phyloP scores from a whole-genome alignment of 2,329 filamentous ascomycete genomes.

The Colletotrichum costaricense region DNA sequence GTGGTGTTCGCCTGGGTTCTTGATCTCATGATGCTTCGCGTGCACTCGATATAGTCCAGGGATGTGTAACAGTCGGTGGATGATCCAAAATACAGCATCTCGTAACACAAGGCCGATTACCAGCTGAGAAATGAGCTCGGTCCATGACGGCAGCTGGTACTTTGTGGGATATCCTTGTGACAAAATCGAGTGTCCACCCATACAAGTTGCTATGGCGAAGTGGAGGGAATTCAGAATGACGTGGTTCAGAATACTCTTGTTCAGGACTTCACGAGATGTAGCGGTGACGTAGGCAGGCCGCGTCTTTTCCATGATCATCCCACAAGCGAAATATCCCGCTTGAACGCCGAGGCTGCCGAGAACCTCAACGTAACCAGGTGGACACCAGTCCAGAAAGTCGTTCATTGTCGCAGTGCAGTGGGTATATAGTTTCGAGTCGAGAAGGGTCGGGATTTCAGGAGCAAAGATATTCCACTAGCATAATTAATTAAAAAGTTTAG shows the following conservation, averaged over 20 bases:
- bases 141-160: neutral
- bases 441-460: neutral
- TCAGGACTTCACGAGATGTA: neutral
- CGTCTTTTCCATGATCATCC: neutral
- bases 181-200: neutral
- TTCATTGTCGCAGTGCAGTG: neutral
- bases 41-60: conserved; percentile 5
- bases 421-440: neutral
- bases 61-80: neutral
- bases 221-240: neutral
- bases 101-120: neutral
- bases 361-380: conserved; percentile 1
- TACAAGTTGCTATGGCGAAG: neutral
- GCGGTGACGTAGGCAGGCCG: neutral
- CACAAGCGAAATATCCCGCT: neutral
- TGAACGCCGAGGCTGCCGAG: conserved; percentile 3
- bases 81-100: neutral
- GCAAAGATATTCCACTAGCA: neutral
- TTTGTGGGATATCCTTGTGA: neutral
- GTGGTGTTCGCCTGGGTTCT: neutral
- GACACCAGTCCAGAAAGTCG: neutral
- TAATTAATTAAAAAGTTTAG: neutral
- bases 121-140: neutral
- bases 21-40: conserved; percentile 17
- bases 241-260: conserved; percentile 6